phyloP scores from a whole-genome alignment of 371 early-diverging fungal genomes.

The Mucor piriformis region DNA sequence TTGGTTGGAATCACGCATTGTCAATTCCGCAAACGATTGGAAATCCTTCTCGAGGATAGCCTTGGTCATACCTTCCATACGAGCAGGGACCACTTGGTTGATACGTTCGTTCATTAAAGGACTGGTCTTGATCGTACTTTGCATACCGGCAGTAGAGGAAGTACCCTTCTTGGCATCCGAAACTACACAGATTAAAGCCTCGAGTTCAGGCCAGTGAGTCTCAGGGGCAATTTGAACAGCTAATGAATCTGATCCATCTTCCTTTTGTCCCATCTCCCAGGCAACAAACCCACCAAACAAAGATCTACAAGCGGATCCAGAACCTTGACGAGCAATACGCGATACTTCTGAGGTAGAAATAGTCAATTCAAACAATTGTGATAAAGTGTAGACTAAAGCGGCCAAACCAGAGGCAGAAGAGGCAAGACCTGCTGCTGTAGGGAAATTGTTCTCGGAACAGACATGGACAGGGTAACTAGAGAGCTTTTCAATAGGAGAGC shows the following conservation, averaged over 20 bases:
- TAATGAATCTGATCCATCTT: slow-evolving; percentile 85
- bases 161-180: slow-evolving; percentile 92
- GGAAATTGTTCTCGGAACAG: slow-evolving; percentile 97
- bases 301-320: slow-evolving; percentile 97
- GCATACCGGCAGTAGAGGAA: slow-evolving; percentile 97
- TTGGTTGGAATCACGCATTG: slow-evolving; percentile 98
- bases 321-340: slow-evolving; percentile 93
- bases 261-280: slow-evolving; percentile 87
- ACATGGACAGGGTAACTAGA: slow-evolving; percentile 75
- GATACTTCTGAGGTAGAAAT: slow-evolving; percentile 77
- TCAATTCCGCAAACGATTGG: slow-evolving; percentile 87
- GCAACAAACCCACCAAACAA: slow-evolving; percentile 97
- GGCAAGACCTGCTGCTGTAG: slow-evolving; percentile 99
- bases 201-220: slow-evolving; percentile 94
- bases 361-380: slow-evolving; percentile 76
- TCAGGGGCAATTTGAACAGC: slow-evolving; percentile 91
- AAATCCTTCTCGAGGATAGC: slow-evolving; percentile 91
- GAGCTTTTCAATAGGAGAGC: slow-evolving; percentile 46
- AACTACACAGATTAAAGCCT: slow-evolving; percentile 92
- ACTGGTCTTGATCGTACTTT: slow-evolving; percentile 92
- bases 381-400: slow-evolving; percentile 87
- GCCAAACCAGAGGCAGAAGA: slow-evolving; percentile 98
- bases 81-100: slow-evolving; percentile 77
- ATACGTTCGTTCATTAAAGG: slow-evolving; percentile 85
- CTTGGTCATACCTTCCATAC: slow-evolving; percentile 83